phyloP scores from a whole-genome alignment of 805 yeast species.

The Blastobotrys attinorum region DNA sequence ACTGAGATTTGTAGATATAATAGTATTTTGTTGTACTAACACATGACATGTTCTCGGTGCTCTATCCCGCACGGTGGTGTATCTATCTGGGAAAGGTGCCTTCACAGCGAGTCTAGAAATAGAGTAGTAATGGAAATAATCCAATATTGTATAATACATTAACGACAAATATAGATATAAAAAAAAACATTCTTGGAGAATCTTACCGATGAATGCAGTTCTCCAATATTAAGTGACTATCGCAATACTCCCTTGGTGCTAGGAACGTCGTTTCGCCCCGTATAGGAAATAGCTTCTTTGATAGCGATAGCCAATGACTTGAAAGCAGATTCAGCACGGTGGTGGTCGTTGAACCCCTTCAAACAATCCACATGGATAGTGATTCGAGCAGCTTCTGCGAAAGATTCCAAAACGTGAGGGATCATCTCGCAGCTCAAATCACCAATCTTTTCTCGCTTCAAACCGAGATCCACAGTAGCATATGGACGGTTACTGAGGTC shows the following conservation, averaged over 20 bases:
- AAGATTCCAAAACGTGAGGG: constrained; percentile 92
- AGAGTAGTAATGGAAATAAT: no score
- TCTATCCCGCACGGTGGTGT: no score
- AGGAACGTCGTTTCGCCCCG: constrained; percentile 88
- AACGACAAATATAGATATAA: no score
- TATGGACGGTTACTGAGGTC: constrained; percentile 90
- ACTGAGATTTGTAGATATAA: neutral
- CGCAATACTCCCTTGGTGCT: constrained; percentile 88
- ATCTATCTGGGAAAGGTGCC: no score
- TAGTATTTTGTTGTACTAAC: no score
- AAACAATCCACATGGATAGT: constrained; percentile 93
- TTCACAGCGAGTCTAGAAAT: no score
- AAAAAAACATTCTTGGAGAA: no score
- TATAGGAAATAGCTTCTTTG: constrained; percentile 71
- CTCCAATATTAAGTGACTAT: no score
- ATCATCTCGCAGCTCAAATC: constrained; percentile 92
- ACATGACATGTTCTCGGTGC: no score
- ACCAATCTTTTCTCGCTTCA: constrained; percentile 89
- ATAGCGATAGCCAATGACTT: constrained; percentile 93
- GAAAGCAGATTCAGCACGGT: constrained; percentile 91
- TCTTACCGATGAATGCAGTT: no score
- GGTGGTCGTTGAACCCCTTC: constrained; percentile 93
- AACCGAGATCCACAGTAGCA: constrained; percentile 82
- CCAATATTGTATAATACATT: no score
- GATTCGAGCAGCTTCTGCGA: constrained; percentile 85